Evolutionary conservation across 2,329 filamentous ascomycete genomes (phyloP).

Genomic region (Penicillium nordicum): DNA sequence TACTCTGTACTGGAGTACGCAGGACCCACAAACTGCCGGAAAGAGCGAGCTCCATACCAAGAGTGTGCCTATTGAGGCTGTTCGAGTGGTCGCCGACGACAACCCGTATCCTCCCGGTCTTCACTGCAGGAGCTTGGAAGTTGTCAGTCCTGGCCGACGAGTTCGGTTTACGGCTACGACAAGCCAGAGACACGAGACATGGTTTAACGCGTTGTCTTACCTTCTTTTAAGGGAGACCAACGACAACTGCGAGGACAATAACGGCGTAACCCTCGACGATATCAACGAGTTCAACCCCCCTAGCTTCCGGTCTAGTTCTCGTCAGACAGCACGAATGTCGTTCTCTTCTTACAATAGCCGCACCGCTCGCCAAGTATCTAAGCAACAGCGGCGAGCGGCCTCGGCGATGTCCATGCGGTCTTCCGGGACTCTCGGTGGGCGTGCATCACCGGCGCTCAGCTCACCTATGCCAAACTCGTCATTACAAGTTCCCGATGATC

Average conservation of each 20-base stretch:
- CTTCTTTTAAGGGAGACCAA: conserved; percentile 72
- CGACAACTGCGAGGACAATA: conserved; percentile 54
- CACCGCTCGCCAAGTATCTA: conserved; percentile 64
- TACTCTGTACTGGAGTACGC: conserved; percentile 93
- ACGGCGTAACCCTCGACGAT: conserved; percentile 59
- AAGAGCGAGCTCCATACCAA: conserved; percentile 74
- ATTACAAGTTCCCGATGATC: conserved; percentile 34
- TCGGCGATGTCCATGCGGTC: conserved; percentile 40
- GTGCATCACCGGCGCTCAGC: conserved; percentile 36
- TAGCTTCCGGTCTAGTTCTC: conserved; percentile 52
- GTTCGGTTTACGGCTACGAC: conserved; percentile 95
- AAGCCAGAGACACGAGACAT: conserved; percentile 91
- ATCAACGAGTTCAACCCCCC: conserved; percentile 83
- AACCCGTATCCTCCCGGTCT: conserved; percentile 93
- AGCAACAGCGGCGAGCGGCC: conserved; percentile 41
- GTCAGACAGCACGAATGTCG: conserved; percentile 58
- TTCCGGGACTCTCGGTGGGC: conserved; percentile 33
- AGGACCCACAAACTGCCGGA: conserved; percentile 77
- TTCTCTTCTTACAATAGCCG: conserved; percentile 78
- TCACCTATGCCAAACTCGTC: conserved; percentile 33
- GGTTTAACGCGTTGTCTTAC: conserved; percentile 96
- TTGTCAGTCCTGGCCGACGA: conserved; percentile 81
- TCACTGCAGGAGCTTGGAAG: conserved; percentile 87
- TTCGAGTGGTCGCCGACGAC: conserved; percentile 87
- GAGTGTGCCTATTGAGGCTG: conserved; percentile 89